phyloP scores from a whole-genome alignment of 2,329 filamentous ascomycete species.

The Myriosclerotinia duriaeana region DNA sequence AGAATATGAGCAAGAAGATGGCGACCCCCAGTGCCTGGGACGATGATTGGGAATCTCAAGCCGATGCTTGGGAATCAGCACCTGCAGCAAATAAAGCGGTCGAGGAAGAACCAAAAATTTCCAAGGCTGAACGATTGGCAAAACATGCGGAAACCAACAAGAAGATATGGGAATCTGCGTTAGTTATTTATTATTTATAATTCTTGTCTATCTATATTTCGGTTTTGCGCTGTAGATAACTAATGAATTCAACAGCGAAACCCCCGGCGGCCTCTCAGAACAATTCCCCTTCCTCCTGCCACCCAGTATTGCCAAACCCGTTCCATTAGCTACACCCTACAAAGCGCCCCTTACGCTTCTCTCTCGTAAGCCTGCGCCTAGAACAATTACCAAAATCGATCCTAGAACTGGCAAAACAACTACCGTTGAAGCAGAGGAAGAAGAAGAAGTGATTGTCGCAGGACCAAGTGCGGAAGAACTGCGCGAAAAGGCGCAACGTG shows the following conservation, averaged over 20 bases:
- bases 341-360: slow-evolving; percentile 83
- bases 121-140: slow-evolving; percentile 74
- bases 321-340: slow-evolving; percentile 67
- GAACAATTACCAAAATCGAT: slow-evolving; percentile 59
- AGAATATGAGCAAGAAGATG: slow-evolving; percentile 42
- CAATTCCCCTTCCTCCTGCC: slow-evolving; percentile 64
- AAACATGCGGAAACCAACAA: slow-evolving; percentile 81
- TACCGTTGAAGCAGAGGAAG: slow-evolving; percentile 58
- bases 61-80: slow-evolving; percentile 54
- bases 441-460: slow-evolving; percentile 60
- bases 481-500: slow-evolving; percentile 71
- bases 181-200: slow-evolving; percentile 40
- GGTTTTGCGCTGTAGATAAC: background rate
- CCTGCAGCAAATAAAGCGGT: slow-evolving; percentile 27
- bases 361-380: slow-evolving; percentile 71
- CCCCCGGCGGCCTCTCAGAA: slow-evolving; percentile 62
- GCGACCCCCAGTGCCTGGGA: slow-evolving; percentile 76
- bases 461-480: slow-evolving; percentile 74
- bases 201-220: background rate
- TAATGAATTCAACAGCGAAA: slow-evolving; percentile 49
- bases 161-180: slow-evolving; percentile 88
- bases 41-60: slow-evolving; percentile 82
- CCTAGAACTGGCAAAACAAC: slow-evolving; percentile 51
- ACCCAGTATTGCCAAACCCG: slow-evolving; percentile 18
- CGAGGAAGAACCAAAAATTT: slow-evolving; percentile 46